phyloP scores from a whole-genome alignment of 495 filamentous ascomycete genomes.

The Pyrenopolyporus hunteri region DNA sequence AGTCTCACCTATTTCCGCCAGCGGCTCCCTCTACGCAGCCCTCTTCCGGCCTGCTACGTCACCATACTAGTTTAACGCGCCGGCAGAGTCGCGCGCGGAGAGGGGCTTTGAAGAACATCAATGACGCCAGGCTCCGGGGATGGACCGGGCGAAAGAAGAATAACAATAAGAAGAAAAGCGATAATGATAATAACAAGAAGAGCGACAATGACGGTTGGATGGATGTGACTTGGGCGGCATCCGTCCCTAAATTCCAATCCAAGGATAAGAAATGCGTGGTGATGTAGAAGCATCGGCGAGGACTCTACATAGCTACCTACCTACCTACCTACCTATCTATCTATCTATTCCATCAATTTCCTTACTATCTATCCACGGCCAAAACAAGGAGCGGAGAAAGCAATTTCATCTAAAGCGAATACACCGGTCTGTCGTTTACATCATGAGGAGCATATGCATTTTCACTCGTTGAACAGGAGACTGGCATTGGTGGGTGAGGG shows the following conservation, averaged over 20 bases:
- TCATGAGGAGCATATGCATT: background rate
- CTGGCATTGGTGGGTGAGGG: no score
- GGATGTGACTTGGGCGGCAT: conserved; percentile 47
- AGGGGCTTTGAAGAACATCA: conserved; percentile 60
- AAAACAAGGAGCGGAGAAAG: background rate
- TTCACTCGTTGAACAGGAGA: conserved; percentile 12
- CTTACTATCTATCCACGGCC: background rate
- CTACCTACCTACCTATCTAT: no score
- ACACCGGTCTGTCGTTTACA: background rate
- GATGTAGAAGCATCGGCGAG: conserved; percentile 50
- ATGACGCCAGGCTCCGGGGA: conserved; percentile 59
- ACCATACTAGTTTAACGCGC: conserved; percentile 45
- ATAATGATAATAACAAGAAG: conserved; percentile 43
- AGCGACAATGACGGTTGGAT: conserved; percentile 55
- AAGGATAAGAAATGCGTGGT: conserved; percentile 59
- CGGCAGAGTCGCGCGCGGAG: conserved; percentile 58
- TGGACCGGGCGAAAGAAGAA: conserved; percentile 57
- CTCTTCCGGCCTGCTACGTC: conserved; percentile 40
- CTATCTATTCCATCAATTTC: background rate
- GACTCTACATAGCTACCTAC: background rate
- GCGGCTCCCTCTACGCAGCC: conserved; percentile 39
- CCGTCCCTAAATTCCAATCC: conserved; percentile 13
- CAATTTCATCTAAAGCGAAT: background rate
- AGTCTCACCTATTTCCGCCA: conserved; percentile 13
- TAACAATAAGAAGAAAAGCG: conserved; percentile 37